Percentiles rank a stretch among this genome's conserved stretches.
phyloP scores from a whole-genome alignment of 345 rosid species.

The Aquilaria sinensis region DNA sequence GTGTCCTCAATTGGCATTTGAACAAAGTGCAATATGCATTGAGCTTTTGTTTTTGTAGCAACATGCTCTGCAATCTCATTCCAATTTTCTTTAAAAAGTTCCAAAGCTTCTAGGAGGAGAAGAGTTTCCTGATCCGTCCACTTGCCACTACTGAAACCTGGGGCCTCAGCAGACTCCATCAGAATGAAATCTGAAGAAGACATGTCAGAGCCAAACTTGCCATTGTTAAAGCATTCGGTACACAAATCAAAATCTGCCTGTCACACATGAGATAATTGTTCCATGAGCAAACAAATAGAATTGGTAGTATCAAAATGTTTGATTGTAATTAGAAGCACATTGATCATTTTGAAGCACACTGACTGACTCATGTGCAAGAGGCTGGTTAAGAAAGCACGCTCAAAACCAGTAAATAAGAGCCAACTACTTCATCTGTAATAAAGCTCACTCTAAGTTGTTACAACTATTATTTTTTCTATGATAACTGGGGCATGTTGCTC shows the following conservation, averaged over 20 bases:
- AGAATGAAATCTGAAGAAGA: conserved; percentile 91
- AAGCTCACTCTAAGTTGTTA: too few relatives aligned
- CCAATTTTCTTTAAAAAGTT: conserved; percentile 95
- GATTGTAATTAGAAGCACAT: not conserved
- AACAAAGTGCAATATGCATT: conserved; percentile 95
- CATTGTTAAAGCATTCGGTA: conserved; percentile 79
- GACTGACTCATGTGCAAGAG: not conserved
- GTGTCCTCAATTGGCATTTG: conserved; percentile 97
- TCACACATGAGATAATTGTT: conserved; percentile 24
- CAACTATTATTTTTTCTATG: too few relatives aligned
- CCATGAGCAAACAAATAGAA: conserved; percentile 1
- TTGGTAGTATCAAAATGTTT: not conserved
- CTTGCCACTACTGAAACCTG: conserved; percentile 77
- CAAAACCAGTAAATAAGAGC: too few relatives aligned
- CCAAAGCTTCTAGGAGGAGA: conserved; percentile 95
- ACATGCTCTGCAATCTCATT: conserved; percentile 99
- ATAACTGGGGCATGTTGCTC: too few relatives aligned
- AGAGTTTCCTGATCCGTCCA: conserved; percentile 99
- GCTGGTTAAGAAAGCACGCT: too few relatives aligned
- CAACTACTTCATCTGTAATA: too few relatives aligned
- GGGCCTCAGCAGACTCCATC: conserved; percentile 90
- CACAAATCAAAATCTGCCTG: conserved; percentile 99
- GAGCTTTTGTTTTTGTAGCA: conserved; percentile 94
- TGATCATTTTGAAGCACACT: too few relatives aligned
- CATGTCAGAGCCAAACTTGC: conserved; percentile 89